Evolutionary conservation across 352 stramenopile genomes (phyloP), one percentile per base, ranked within the genome.

Genomic region (Globisporangium mamillatum): DNA sequence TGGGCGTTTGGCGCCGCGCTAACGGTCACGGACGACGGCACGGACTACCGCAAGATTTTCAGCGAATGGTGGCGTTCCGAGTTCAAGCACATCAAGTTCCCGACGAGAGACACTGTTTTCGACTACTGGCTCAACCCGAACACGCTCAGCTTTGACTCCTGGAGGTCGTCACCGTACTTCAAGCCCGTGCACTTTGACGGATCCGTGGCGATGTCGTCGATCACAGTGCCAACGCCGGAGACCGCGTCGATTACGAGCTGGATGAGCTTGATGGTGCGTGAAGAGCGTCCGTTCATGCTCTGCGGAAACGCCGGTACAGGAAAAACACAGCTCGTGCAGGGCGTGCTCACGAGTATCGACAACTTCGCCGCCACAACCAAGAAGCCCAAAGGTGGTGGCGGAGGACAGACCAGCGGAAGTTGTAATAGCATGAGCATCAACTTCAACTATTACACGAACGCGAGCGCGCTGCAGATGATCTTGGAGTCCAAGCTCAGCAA

Each of bases 81-180:
- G 63, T 99, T 97, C 74, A 98, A 98, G 70, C 84, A 88, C 44
- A 82, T 99, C 67, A 98, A 98, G 74, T 90, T 98, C 46, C 96
- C 95, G n/a, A 86, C 81, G 32, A 88, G 88, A 52, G 88, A 98
- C 62, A 98, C 94, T 0, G 90, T 99, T 1, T 99, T 99, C 63
- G 96, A 99, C 75, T 99, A 99, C 73, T 99, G 91, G 84, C 80
- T 98, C 25, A 95, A 99, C 62, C 88, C 92, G 0, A 89, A 80
- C 25, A 90, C 87, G 2, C 77, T 97, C 54, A 71, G 73, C 5
- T 98, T 98, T 68, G 95, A 99, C 50, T 89, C 88, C 20, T 99
- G 96, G 96, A 89, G 89, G 16, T 91, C 95, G n/a, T 97, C 88
- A 2, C 92, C 93, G 4, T 97, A 91, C 64, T 98, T 98, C 70